Evolutionary conservation across 2,329 filamentous ascomycete species (phyloP).

Genomic region (Neofusicoccum cordaticola): DNA sequence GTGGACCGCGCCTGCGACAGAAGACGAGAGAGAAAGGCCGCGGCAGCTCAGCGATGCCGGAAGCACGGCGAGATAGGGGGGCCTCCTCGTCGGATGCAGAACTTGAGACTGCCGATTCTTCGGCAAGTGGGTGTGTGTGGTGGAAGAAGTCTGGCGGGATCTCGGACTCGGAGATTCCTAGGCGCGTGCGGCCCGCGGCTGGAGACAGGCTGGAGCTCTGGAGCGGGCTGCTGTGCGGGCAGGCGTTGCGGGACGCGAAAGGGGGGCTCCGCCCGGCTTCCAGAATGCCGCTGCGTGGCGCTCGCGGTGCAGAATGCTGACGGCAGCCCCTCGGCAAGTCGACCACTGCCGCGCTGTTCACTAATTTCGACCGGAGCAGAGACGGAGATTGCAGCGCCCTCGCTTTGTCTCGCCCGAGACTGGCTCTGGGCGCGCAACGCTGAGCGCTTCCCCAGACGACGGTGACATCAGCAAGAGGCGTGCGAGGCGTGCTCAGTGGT

Average conservation of each 20-base stretch:
- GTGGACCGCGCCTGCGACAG: constrained; percentile 5
- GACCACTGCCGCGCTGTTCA: background rate
- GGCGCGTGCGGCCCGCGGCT: background rate
- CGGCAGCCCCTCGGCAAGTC: background rate
- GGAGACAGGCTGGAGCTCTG: background rate
- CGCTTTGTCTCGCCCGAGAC: background rate
- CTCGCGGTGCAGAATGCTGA: background rate
- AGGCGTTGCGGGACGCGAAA: background rate
- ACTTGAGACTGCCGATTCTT: too few species aligned
- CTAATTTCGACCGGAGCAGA: background rate
- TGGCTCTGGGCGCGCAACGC: background rate
- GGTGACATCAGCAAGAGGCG: background rate
- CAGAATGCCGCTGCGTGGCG: background rate
- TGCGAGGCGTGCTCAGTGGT: background rate
- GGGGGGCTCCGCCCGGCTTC: background rate
- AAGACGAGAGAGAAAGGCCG: background rate
- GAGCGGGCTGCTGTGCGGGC: background rate
- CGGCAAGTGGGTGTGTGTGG: background rate
- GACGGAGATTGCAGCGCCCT: background rate
- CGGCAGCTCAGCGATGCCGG: too few species aligned
- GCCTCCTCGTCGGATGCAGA: too few species aligned
- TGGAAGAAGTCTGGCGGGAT: constrained; percentile 7
- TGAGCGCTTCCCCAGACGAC: background rate
- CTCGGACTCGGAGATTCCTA: constrained; percentile 13
- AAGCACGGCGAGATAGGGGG: background rate